phyloP scores from a whole-genome alignment of 2,329 filamentous ascomycete species.

The Beauveria asiatica region DNA sequence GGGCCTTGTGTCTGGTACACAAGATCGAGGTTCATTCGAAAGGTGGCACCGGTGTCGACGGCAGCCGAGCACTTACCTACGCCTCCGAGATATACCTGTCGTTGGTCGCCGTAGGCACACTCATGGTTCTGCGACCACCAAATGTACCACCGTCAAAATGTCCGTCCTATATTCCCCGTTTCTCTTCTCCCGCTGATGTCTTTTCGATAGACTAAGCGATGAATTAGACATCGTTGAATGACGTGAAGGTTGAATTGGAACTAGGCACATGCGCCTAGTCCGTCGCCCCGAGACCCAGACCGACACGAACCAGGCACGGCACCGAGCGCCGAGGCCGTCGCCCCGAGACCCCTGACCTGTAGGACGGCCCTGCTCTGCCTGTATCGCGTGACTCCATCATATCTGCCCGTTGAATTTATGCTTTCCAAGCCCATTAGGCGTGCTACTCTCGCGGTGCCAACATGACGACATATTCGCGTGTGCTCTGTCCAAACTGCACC shows the following conservation, averaged over 20 bases:
- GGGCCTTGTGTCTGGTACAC: background rate
- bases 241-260: no score
- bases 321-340: background rate
- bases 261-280: no score
- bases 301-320: no score
- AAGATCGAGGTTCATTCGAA: background rate
- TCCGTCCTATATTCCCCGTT: background rate
- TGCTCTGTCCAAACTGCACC: slow-evolving; percentile 77
- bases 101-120: background rate
- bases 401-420: background rate
- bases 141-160: background rate
- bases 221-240: background rate
- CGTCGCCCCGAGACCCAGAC: no score
- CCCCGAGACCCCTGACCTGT: background rate
- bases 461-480: slow-evolving; percentile 94
- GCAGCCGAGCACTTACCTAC: background rate
- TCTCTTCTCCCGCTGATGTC: background rate
- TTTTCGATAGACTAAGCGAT: background rate
- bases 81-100: background rate
- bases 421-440: background rate
- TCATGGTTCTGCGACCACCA: background rate
- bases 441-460: slow-evolving; percentile 45
- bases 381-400: background rate
- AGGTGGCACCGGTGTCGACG: background rate
- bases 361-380: background rate